phyloP scores from a whole-genome alignment of 2,329 filamentous ascomycete species.

The Curvularia sp. region DNA sequence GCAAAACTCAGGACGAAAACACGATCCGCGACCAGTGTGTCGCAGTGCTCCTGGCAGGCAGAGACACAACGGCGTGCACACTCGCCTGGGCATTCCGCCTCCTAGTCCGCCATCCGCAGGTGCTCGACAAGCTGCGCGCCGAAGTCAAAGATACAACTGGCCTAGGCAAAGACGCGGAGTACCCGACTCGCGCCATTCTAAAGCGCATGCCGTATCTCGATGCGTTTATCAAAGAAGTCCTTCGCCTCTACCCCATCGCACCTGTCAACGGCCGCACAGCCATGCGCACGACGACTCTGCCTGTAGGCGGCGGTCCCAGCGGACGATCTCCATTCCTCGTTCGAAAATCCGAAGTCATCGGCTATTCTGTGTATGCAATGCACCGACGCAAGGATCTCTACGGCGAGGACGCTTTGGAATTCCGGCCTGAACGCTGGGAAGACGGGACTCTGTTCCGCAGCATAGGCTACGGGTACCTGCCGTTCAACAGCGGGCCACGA shows the following conservation, averaged over 20 bases:
- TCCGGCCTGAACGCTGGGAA: slow-evolving; percentile 46
- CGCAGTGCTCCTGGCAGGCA: slow-evolving; percentile 79
- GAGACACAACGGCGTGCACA: slow-evolving; percentile 84
- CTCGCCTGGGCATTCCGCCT: slow-evolving; percentile 73
- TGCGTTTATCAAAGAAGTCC: slow-evolving; percentile 41
- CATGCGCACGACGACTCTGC: slow-evolving; percentile 33
- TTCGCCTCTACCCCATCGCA: slow-evolving; percentile 43
- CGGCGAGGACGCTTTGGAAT: slow-evolving; percentile 44
- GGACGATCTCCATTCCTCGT: slow-evolving; percentile 41
- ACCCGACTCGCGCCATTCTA: slow-evolving; percentile 18
- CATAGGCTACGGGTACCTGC: slow-evolving; percentile 36
- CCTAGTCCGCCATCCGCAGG: slow-evolving; percentile 45
- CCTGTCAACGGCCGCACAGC: slow-evolving; percentile 37
- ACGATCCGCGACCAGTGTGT: slow-evolving; percentile 83
- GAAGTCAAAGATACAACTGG: slow-evolving; percentile 36
- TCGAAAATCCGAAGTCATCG: slow-evolving; percentile 33
- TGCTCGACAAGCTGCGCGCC: slow-evolving; percentile 38
- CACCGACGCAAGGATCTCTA: slow-evolving; percentile 46
- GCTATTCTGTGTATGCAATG: slow-evolving; percentile 40
- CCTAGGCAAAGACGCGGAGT: slow-evolving; percentile 27
- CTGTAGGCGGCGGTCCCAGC: slow-evolving; percentile 43
- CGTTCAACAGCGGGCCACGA: slow-evolving; percentile 41
- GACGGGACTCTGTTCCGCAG: slow-evolving; percentile 27
- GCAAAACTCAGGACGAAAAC: slow-evolving; percentile 69
- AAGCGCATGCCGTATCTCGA: slow-evolving; percentile 8